Evolutionary conservation across 345 rosid genomes (phyloP).

Genomic region (Gossypium ekmanianum): DNA sequence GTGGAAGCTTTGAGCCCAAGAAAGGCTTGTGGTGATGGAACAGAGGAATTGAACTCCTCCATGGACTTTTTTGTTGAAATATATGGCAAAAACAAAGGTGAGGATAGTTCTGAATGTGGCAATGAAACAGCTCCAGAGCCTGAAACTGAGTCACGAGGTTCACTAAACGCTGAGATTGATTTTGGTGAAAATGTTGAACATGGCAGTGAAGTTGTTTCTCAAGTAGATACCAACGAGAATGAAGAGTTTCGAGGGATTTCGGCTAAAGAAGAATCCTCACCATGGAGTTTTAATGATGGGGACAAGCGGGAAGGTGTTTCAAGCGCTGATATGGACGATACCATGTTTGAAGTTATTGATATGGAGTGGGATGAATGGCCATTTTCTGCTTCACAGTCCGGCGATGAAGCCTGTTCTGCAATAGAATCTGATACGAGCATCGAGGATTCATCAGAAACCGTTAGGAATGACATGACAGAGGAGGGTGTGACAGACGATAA

Average conservation of each 20-base stretch:
- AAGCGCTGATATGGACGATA: slow-evolving; percentile 20
- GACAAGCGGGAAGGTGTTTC: slow-evolving; percentile 20
- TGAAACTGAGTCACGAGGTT: slow-evolving; percentile 30
- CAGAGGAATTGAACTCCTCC: not conserved
- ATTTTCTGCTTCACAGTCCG: slow-evolving; percentile 21
- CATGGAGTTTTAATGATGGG: slow-evolving; percentile 13
- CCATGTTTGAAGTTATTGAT: slow-evolving; percentile 29
- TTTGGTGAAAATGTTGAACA: slow-evolving; percentile 18
- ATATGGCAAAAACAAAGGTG: slow-evolving; percentile 32
- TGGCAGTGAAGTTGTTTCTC: not conserved
- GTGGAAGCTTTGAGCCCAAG: slow-evolving; percentile 32
- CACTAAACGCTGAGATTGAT: slow-evolving; percentile 37
- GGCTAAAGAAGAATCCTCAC: slow-evolving; percentile 16
- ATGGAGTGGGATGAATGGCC: slow-evolving; percentile 53
- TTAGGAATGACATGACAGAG: slow-evolving; percentile 11
- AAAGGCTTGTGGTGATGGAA: slow-evolving; percentile 16
- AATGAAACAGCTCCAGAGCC: slow-evolving; percentile 16
- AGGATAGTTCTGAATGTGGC: slow-evolving; percentile 10
- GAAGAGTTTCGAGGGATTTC: slow-evolving; percentile 11
- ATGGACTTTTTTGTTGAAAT: slow-evolving; percentile 42
- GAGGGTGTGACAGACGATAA: slow-evolving; percentile 26
- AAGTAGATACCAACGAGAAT: slow-evolving; percentile 11
- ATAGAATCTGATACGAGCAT: slow-evolving; percentile 22
- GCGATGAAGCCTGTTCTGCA: slow-evolving; percentile 17
- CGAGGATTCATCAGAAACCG: slow-evolving; percentile 19